Evolutionary conservation across 176 grass and related monocot species (phyloP), one percentile per base, ranked within the genome.

Genomic region (Avena sativa): DNA sequence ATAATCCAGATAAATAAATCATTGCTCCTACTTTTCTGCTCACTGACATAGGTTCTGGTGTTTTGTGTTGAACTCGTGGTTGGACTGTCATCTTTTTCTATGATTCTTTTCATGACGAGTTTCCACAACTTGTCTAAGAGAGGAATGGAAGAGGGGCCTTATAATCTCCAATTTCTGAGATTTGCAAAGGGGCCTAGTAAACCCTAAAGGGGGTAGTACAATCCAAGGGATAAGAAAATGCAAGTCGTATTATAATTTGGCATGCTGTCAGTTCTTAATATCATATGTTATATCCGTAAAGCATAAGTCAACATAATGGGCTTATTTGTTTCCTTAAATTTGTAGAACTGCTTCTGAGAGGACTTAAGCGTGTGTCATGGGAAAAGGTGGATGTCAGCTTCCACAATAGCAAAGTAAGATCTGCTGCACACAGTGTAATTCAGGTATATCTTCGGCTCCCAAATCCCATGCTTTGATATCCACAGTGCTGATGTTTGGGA

Each of bases 381-480:
- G 94, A 99, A 89, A 96, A 93, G 85, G 89, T 96, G 48, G 97
- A 99, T 81, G 97, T 99, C 30, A 96, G 97, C 86, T 99, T 99
- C 85, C 92, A 94, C 38, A 92, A 75, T 12, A 90, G 92, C 89
- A 93, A 86, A 86, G 83, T 88, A 86, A 93, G 91, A 92, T 90
- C 87, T 74, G 97, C 94, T 19, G 92, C 97, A 81, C 97, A 99
- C 79, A 96, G 94, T 55, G 52, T 94, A 74, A 99, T 99, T 90
- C 97, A 99, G 97, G 97, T 95, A 82, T 71, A 61, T 61, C 59
- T 80, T 74, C 43, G 8, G 26, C 40, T 81, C 76, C 20, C 12
- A 76, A 50, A 0, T 14, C 12, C 30, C 12, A 1, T 75, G 47
- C 10, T 71, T 17, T 89, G 17, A 68, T 85, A 58, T 81, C 16